Percentiles rank a stretch among this genome's conserved stretches.
phyloP scores from a whole-genome alignment of 148 eudicot genomes.

The Linanthus parryae region DNA sequence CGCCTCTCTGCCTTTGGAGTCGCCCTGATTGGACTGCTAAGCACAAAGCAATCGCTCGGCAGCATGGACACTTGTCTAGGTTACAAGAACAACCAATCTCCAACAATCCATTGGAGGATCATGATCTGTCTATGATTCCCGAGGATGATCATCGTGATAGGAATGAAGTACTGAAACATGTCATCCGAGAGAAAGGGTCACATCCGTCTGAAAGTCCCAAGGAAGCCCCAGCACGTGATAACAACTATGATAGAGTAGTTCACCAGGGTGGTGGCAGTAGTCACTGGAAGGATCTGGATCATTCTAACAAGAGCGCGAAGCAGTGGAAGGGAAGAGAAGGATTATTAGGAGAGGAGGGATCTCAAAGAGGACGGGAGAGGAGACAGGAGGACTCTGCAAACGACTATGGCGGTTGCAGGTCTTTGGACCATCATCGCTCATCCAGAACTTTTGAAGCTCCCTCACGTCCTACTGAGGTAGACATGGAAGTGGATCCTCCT shows the following conservation, averaged over 20 bases:
- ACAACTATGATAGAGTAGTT: slow-evolving; percentile 12
- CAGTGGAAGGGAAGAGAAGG: too few species aligned
- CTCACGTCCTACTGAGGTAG: too few species aligned
- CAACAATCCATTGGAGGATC: slow-evolving; percentile 12
- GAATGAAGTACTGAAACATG: slow-evolving; percentile 13
- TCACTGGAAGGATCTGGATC: too few species aligned
- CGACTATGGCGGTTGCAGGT: too few species aligned
- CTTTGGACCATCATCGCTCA: too few species aligned
- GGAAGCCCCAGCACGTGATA: slow-evolving; percentile 14
- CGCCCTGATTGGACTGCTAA: slow-evolving; percentile 56
- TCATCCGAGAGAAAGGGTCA: slow-evolving; percentile 12
- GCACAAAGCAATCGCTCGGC: slow-evolving; percentile 59
- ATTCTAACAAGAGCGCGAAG: too few species aligned
- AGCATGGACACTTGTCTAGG: slow-evolving; percentile 41
- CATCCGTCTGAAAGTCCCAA: slow-evolving; percentile 14
- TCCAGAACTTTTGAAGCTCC: too few species aligned
- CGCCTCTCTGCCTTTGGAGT: slow-evolving; percentile 91
- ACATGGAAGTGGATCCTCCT: too few species aligned
- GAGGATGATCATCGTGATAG: slow-evolving; percentile 11
- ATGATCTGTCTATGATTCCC: slow-evolving; percentile 7
- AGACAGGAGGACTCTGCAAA: too few species aligned
- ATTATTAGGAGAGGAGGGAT: too few species aligned
- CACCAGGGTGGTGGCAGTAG: too few species aligned
- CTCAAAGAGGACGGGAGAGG: too few species aligned
- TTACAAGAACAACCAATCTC: slow-evolving; percentile 8